A percentile compares a stretch with the other conserved stretches of the same genome.
Evolutionary conservation across 768 basidiomycete genomes (phyloP).

Genomic region (Podaxis sp.): DNA sequence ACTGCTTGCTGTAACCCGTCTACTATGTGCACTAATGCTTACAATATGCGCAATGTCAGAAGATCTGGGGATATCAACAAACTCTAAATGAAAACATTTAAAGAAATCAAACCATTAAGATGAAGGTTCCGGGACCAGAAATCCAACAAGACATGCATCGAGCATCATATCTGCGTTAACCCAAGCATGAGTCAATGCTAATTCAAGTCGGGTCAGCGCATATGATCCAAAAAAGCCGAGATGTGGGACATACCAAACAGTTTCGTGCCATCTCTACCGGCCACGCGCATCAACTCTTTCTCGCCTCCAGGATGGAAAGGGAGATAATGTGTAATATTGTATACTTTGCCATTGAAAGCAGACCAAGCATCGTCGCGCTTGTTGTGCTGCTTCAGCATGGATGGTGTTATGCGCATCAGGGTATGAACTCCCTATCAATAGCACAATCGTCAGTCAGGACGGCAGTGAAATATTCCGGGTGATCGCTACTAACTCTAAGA

Average conservation of each 20-base stretch:
- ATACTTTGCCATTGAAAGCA: constrained; percentile 89
- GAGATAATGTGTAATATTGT: constrained; percentile 93
- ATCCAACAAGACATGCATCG: constrained; percentile 89
- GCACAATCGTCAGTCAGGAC: not conserved
- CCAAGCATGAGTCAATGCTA: constrained; percentile 93
- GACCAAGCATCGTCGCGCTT: constrained; percentile 91
- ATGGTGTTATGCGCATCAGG: constrained; percentile 70
- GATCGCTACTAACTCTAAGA: constrained; percentile 56
- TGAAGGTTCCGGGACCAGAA: constrained; percentile 73
- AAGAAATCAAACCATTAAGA: constrained; percentile 14
- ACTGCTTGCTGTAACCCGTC: not conserved
- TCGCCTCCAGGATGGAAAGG: constrained; percentile 94
- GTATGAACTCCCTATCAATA: constrained; percentile 64
- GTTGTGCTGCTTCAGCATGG: constrained; percentile 77
- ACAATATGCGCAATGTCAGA: not conserved
- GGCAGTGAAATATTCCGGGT: not conserved
- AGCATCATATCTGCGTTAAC: constrained; percentile 97
- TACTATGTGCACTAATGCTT: not conserved
- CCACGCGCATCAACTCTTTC: constrained; percentile 91
- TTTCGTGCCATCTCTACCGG: constrained; percentile 92
- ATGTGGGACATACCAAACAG: constrained; percentile 72
- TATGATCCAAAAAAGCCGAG: not conserved
- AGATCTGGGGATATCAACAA: not conserved
- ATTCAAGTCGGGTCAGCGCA: constrained; percentile 2
- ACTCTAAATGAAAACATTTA: not conserved